Conservation (phyloP, 2,329 filamentous ascomycete species). For the Fusarium sp. region DNA sequence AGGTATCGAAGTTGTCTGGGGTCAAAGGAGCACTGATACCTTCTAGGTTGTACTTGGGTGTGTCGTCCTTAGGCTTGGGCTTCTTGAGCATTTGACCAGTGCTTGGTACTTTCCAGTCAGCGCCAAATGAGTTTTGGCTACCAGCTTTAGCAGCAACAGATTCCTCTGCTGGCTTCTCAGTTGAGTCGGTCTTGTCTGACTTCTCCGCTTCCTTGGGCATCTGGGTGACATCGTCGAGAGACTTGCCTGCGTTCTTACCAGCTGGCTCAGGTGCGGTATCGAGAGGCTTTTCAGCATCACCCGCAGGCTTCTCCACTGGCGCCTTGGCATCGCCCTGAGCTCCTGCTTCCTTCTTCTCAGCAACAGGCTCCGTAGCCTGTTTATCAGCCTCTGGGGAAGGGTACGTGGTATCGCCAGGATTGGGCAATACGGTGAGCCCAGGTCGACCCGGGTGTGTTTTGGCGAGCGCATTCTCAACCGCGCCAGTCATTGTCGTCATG, state of each 20-base stretch:
- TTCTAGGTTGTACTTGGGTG: conserved; percentile 75
- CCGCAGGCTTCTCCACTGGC: conserved; percentile 46
- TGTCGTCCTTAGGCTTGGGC: conserved; percentile 62
- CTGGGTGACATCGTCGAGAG: conserved; percentile 46
- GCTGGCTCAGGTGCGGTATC: conserved; percentile 24
- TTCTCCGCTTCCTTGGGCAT: conserved; percentile 45
- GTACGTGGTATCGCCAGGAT: conserved; percentile 71
- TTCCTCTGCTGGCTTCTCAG: conserved; percentile 41
- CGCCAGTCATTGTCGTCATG: conserved; percentile 74
- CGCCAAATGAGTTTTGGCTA: conserved; percentile 47
- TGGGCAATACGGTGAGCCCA: conserved; percentile 74
- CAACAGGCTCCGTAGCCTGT: conserved; percentile 22
- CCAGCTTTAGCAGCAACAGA: conserved; percentile 47
- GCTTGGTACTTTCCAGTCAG: conserved; percentile 51
- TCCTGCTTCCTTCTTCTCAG: conserved; percentile 38
- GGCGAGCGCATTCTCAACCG: conserved; percentile 83
- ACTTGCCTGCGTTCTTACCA: conserved; percentile 35
- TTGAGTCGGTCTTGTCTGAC: conserved; percentile 45
- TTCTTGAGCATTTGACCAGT: conserved; percentile 51
- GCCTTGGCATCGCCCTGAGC: conserved; percentile 53
- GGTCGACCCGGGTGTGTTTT: conserved; percentile 84
- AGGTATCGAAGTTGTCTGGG: conserved; percentile 85
- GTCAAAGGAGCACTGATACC: conserved; percentile 82
- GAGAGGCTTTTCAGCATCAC: conserved; percentile 36
- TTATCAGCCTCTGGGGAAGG: conserved; percentile 47